A percentile compares a stretch with the other conserved stretches of the same genome.
Evolutionary conservation across 2,329 filamentous ascomycete genomes (phyloP).

Genomic region (Ceratocystis diversiconidia): DNA sequence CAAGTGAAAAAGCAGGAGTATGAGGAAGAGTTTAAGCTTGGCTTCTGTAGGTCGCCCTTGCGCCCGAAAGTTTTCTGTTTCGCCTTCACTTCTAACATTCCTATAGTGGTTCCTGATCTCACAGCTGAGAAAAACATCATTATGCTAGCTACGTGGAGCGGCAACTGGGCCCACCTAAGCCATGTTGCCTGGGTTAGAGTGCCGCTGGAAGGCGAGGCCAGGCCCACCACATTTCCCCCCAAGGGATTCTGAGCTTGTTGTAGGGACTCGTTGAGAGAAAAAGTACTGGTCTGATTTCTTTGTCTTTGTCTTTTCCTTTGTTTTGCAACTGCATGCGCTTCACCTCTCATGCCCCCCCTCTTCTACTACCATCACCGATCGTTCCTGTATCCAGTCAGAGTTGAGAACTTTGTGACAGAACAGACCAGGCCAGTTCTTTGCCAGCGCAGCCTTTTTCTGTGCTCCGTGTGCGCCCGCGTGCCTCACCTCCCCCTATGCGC

Average conservation of each 20-base stretch:
- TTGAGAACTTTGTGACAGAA: background rate
- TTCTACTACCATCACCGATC: background rate
- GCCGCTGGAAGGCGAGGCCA: conserved; percentile 46
- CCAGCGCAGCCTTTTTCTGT: background rate
- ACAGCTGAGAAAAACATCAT: conserved; percentile 49
- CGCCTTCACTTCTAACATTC: background rate
- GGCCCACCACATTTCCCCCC: conserved; percentile 67
- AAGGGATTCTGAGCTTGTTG: conserved; percentile 11
- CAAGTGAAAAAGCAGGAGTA: conserved; percentile 56
- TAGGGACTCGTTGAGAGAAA: background rate
- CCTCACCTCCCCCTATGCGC: background rate
- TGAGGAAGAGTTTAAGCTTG: conserved; percentile 65
- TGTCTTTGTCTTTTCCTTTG: background rate
- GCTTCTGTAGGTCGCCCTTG: conserved; percentile 50
- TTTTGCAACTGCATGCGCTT: background rate
- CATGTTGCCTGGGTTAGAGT: conserved; percentile 66
- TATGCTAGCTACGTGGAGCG: conserved; percentile 61
- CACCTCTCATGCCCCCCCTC: background rate
- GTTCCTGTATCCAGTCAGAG: background rate
- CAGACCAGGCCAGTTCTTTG: background rate
- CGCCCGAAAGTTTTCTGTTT: background rate
- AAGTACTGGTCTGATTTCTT: background rate
- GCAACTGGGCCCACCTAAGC: conserved; percentile 67
- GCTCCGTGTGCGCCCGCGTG: background rate
- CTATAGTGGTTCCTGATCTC: conserved; percentile 60